Conservation (phyloP, 2,329 filamentous ascomycete species). For the Ophiostoma perfectum region DNA sequence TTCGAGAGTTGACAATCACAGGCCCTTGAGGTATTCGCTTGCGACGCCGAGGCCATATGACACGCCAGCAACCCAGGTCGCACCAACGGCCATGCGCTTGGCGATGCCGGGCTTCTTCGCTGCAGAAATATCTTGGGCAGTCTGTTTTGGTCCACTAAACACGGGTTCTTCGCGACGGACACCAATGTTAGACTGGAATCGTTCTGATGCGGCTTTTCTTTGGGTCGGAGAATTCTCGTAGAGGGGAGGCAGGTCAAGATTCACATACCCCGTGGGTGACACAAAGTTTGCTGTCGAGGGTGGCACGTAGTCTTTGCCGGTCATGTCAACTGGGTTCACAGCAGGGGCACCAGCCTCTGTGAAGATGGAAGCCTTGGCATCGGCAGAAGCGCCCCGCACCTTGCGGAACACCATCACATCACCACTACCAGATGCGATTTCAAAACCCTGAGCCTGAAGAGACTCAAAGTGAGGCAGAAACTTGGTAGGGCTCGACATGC, state of each 20-base stretch:
- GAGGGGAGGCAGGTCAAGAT: conserved; percentile 46
- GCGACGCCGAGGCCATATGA: conserved; percentile 56
- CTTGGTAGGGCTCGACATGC: conserved; percentile 56
- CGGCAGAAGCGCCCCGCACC: conserved; percentile 35
- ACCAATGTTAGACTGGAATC: conserved; percentile 37
- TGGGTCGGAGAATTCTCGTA: not conserved
- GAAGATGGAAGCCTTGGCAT: not conserved
- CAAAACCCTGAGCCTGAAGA: conserved; percentile 58
- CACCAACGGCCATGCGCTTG: conserved; percentile 49
- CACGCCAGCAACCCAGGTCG: conserved; percentile 49
- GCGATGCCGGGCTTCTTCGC: conserved; percentile 32
- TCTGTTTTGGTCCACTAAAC: conserved; percentile 38
- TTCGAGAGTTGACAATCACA: conserved; percentile 27
- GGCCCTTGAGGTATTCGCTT: conserved; percentile 48
- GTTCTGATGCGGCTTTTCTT: not conserved
- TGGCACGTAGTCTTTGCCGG: conserved; percentile 37
- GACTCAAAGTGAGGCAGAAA: conserved; percentile 60
- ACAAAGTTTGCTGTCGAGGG: conserved; percentile 53
- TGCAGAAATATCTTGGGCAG: not conserved
- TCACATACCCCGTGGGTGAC: conserved; percentile 61
- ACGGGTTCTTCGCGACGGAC: conserved; percentile 44
- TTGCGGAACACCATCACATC: conserved; percentile 64
- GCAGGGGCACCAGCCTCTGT: conserved; percentile 21
- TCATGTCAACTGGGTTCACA: conserved; percentile 57
- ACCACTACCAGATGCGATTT: conserved; percentile 58